These are phyloP conservation scores for Microbotryum saponariae DNA, from an alignment of 1,284 basidiomycete species.

Conservation along the genomic window DNA sequence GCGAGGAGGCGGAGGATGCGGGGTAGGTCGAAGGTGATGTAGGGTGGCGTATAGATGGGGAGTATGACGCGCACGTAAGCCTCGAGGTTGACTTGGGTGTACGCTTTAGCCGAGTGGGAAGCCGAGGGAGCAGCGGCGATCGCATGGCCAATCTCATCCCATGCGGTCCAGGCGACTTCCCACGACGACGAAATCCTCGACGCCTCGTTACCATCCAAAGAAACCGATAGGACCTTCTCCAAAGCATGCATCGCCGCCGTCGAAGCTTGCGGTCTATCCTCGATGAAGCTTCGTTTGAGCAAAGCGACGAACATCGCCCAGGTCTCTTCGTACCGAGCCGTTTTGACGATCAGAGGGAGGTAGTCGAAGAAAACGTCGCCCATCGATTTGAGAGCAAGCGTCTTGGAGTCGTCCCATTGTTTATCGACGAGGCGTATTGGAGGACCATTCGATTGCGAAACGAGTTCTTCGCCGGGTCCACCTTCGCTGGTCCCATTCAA, in stretches of 20 bases:
- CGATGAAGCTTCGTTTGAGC: conserved; percentile 59
- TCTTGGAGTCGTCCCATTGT: conserved; percentile 77
- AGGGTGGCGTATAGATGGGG: conserved; percentile 36
- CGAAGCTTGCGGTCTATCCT: conserved; percentile 61
- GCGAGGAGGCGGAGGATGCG: conserved; percentile 60
- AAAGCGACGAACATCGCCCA: conserved; percentile 66
- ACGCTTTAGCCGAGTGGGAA: conserved; percentile 14
- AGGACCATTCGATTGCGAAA: conserved; percentile 25
- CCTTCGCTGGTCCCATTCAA: conserved; percentile 7
- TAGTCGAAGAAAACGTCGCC: conserved; percentile 78
- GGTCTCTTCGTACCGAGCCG: conserved; percentile 59
- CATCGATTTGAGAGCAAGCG: conserved; percentile 73
- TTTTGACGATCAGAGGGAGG: conserved; percentile 62
- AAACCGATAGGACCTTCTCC: conserved; percentile 56
- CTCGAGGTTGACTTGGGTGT: conserved; percentile 76
- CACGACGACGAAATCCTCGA: conserved; percentile 46
- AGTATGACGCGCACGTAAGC: conserved; percentile 65
- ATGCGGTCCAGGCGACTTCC: conserved; percentile 61
- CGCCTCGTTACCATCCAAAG: conserved; percentile 47
- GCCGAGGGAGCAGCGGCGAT: conserved; percentile 36
- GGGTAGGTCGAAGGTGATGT: conserved; percentile 44
- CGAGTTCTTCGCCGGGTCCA: conserved; percentile 9
- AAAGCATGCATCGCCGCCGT: conserved; percentile 72
- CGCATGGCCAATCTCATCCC: conserved; percentile 58
- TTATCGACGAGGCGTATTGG: conserved; percentile 33